These are phyloP conservation scores for Nigrospora osmanthi DNA, from an alignment of 2,329 filamentous ascomycete genomes.

Conservation along the genomic window DNA sequence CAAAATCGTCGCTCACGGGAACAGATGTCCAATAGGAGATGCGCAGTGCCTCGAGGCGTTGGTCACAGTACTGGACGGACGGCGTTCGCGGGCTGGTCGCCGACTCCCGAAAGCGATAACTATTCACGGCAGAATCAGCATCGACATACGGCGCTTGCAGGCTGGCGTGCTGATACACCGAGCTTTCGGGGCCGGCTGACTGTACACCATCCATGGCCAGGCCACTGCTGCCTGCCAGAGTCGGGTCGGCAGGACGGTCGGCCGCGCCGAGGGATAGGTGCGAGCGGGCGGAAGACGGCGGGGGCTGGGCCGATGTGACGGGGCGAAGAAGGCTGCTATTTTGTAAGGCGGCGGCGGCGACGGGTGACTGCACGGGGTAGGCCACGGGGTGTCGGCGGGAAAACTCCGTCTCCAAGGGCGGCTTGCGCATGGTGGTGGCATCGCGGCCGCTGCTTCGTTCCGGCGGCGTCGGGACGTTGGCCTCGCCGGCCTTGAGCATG, in stretches of 20 bases:
- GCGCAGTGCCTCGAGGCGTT: constrained; percentile 17
- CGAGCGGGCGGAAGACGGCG: not conserved
- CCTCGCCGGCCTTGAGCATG: not conserved
- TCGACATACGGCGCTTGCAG: not conserved
- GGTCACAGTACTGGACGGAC: constrained; percentile 12
- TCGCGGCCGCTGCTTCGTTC: not conserved
- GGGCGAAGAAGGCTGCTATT: not conserved
- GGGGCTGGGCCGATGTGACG: not conserved
- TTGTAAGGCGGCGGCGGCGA: not conserved
- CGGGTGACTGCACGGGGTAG: not conserved
- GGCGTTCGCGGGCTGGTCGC: too few relatives aligned
- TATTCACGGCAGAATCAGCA: constrained; percentile 1
- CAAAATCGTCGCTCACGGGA: constrained; percentile 17
- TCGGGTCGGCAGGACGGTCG: too few relatives aligned
- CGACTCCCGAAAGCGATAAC: not conserved
- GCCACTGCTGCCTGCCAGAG: too few relatives aligned
- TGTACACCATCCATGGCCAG: too few relatives aligned
- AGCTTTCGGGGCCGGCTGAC: too few relatives aligned
- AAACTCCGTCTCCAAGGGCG: not conserved
- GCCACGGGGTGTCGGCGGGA: not conserved
- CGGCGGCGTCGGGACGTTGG: not conserved
- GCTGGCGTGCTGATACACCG: too few relatives aligned
- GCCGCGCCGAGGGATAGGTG: not conserved
- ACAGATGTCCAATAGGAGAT: constrained; percentile 27
- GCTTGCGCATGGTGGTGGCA: not conserved